Evolutionary conservation across 2,329 filamentous ascomycete genomes (phyloP), one percentile per base, ranked within the genome.

Genomic region (Dendrostoma leiphaemia): DNA sequence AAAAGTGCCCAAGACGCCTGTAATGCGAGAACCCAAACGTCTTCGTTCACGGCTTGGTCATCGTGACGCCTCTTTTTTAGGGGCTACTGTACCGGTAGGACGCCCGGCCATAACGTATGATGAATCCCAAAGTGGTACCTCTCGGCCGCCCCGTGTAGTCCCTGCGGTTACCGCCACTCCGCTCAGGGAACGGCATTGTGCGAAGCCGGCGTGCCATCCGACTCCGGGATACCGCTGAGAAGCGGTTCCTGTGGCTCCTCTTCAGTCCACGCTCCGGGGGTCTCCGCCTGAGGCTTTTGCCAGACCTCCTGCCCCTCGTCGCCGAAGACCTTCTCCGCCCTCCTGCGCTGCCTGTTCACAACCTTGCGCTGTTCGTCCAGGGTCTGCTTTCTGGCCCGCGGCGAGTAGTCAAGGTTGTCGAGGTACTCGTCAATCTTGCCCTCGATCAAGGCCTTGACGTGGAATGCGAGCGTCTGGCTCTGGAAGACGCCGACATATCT

Each of bases 401-500:
- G 67, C 6, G 71, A 70, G 57, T 74, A 75, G 49, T 70, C 82
- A 60, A 91, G 79, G 26, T 81, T 74, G 28, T 74, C 75, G 28
- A 91, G 74, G 13, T 81, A 80, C 8, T 78, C 70, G 59, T 88
- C 81, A 64, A 97, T 92, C 66, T 82, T 85, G 48, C 84, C 78
- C 71, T 97, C 92, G 2, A 92, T 85, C 47, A 95, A 68, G 6
- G 73, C 70, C 66, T 96, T 96, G 46, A 90, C 83, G 66, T 96
- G 85, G 60, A 89, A 87, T 0, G 90, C 91, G 40, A 96, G 76
- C 1, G 76, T 76, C 62, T 93, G 83, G 60, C 86, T 89, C 6
- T 76, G 81, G 69, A 97, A 96, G 48, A 95, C 79, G 46, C 90
- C 89, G 3, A 84, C 79, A 69, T 93, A 96, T 6, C 93, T 86